phyloP scores from a whole-genome alignment of 2,329 filamentous ascomycete species.

The Neobulgaria alba region DNA sequence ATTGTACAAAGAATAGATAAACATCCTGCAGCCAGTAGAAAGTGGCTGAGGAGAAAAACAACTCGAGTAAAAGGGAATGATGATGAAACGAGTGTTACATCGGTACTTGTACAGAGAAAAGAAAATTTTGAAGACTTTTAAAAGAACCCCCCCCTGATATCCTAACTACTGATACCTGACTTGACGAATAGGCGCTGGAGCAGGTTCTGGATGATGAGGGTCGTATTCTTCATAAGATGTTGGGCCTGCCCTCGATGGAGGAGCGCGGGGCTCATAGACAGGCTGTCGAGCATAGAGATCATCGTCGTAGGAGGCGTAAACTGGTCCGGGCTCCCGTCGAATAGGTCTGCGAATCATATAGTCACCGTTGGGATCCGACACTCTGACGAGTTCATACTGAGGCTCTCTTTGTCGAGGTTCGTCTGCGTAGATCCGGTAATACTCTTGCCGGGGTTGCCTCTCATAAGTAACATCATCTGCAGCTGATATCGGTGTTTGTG shows the following conservation, averaged over 20 bases:
- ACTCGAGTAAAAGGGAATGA: background rate
- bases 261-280: slow-evolving; percentile 22
- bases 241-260: slow-evolving; percentile 17
- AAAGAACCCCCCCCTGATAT: slow-evolving; percentile 6
- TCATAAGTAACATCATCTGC: slow-evolving; percentile 26
- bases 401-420: slow-evolving; percentile 25
- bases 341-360: slow-evolving; percentile 39
- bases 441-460: slow-evolving; percentile 27
- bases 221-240: slow-evolving; percentile 37
- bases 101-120: slow-evolving; percentile 7
- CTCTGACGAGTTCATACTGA: slow-evolving; percentile 37
- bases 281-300: slow-evolving; percentile 21
- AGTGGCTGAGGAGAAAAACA: background rate
- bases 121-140: slow-evolving; percentile 9
- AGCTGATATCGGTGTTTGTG: slow-evolving; percentile 19
- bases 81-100: slow-evolving; percentile 5
- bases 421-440: slow-evolving; percentile 29
- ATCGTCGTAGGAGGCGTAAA: slow-evolving; percentile 25
- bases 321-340: slow-evolving; percentile 27
- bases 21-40: background rate
- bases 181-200: slow-evolving; percentile 20
- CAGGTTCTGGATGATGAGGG: slow-evolving; percentile 32
- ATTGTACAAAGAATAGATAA: slow-evolving; percentile 3
- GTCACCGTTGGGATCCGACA: slow-evolving; percentile 36
- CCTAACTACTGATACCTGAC: slow-evolving; percentile 21